These are phyloP conservation scores for Vachellia collinsii DNA, from an alignment of 306 rosid species.

Conservation along the genomic window DNA sequence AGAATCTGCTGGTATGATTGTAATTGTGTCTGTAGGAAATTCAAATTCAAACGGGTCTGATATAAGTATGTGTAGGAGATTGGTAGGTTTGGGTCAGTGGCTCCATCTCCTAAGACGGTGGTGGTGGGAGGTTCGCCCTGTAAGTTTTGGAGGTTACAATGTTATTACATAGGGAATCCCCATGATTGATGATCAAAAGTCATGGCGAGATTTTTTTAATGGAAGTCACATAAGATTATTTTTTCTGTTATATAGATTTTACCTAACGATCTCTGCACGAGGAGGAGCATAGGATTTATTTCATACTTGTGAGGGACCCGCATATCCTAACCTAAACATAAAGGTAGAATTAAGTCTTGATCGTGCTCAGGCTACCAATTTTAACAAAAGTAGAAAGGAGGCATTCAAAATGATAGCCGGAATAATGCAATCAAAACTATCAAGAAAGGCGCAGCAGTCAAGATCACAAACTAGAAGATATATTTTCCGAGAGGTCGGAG, in stretches of 20 bases:
- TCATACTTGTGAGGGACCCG: background rate
- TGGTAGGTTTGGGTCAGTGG: constrained; percentile 33
- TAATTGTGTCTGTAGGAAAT: constrained; percentile 43
- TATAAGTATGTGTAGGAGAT: constrained; percentile 8
- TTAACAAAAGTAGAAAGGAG: background rate
- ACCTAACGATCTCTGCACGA: background rate
- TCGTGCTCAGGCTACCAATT: no score
- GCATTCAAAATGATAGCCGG: background rate
- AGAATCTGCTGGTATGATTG: constrained; percentile 46
- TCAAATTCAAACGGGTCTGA: constrained; percentile 1
- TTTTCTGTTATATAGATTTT: background rate
- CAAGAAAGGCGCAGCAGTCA: background rate
- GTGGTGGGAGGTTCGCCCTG: constrained; percentile 41
- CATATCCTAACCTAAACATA: background rate
- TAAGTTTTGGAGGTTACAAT: constrained; percentile 26
- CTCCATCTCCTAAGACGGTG: constrained; percentile 37
- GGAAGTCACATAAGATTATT: constrained; percentile 35
- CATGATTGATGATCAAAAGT: constrained; percentile 49
- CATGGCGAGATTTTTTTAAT: constrained; percentile 65
- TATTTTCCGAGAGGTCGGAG: background rate
- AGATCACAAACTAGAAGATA: background rate
- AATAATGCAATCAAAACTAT: background rate
- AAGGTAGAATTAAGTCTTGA: background rate
- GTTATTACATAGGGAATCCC: constrained; percentile 65
- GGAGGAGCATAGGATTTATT: background rate